Evolutionary conservation across 1,139 yeast genomes (phyloP).

Genomic region (Blastobotrys proliferans): DNA sequence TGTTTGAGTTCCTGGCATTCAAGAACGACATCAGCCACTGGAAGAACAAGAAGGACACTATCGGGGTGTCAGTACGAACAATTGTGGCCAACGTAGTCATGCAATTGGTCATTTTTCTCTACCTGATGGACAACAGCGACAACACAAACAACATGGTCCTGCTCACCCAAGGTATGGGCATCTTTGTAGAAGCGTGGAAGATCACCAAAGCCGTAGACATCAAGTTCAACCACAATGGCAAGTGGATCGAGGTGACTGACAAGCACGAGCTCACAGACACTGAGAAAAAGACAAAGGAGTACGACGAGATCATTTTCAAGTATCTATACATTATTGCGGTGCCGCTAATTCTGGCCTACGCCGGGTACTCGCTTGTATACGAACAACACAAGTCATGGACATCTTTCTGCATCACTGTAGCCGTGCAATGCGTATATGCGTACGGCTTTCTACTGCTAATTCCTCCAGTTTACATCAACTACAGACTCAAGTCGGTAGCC

Average conservation of each 20-base stretch:
- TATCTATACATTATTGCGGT: slow-evolving; percentile 37
- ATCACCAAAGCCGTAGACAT: slow-evolving; percentile 38
- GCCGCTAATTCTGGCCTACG: slow-evolving; percentile 39
- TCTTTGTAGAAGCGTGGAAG: slow-evolving; percentile 42
- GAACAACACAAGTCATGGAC: slow-evolving; percentile 43
- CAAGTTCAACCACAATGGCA: slow-evolving; percentile 21
- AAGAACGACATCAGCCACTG: slow-evolving; percentile 41
- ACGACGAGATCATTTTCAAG: slow-evolving; percentile 40
- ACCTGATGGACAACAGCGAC: slow-evolving; percentile 39
- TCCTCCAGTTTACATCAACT: slow-evolving; percentile 41
- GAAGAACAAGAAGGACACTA: slow-evolving; percentile 38
- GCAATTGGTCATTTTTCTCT: slow-evolving; percentile 38
- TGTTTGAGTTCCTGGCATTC: slow-evolving; percentile 41
- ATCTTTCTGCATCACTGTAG: slow-evolving; percentile 38
- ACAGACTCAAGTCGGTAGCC: slow-evolving; percentile 41
- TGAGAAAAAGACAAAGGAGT: slow-evolving; percentile 40
- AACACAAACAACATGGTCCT: slow-evolving; percentile 39
- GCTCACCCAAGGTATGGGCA: slow-evolving; percentile 39
- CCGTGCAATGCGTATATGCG: slow-evolving; percentile 42
- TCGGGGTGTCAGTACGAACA: slow-evolving; percentile 39
- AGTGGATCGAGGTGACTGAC: slow-evolving; percentile 29
- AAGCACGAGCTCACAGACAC: slow-evolving; percentile 37
- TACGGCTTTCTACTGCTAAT: slow-evolving; percentile 41
- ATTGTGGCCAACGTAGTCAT: slow-evolving; percentile 41
- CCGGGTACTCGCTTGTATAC: slow-evolving; percentile 37